These are phyloP conservation scores for Podila minutissima DNA, from an alignment of 192 early-diverging fungal genomes.

Conservation along the genomic window DNA sequence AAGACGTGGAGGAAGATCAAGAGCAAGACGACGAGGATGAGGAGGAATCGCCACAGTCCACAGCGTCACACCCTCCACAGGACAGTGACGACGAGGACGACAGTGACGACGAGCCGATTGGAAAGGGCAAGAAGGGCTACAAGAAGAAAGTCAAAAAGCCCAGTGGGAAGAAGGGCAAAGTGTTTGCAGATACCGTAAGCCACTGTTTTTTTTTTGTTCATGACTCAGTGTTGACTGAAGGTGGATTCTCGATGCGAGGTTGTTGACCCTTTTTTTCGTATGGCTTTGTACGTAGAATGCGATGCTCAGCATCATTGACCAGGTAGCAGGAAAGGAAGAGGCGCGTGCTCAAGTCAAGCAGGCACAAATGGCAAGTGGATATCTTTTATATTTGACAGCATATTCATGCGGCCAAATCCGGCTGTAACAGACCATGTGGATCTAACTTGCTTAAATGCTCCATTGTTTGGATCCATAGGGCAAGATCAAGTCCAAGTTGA, in stretches of 20 bases:
- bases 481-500: constrained; percentile 46
- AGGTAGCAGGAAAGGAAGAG: constrained; percentile 45
- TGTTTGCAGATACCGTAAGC: constrained; percentile 45
- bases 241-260: not conserved
- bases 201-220: not conserved
- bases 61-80: not conserved
- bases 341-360: constrained; percentile 27
- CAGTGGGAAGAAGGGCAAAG: constrained; percentile 46
- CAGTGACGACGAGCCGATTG: constrained; percentile 18
- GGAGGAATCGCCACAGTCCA: constrained; percentile 8
- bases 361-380: constrained; percentile 22
- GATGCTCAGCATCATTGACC: constrained; percentile 45
- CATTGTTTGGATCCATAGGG: constrained; percentile 6
- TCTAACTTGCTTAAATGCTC: no score
- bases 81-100: constrained; percentile 21
- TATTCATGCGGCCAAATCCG: not conserved
- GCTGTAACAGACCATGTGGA: no score
- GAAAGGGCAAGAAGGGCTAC: constrained; percentile 40
- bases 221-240: not conserved
- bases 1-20: not conserved
- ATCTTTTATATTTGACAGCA: not conserved
- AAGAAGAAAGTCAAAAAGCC: constrained; percentile 42
- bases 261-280: not conserved
- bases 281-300: constrained; percentile 12
- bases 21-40: constrained; percentile 4